phyloP scores from a whole-genome alignment of 1,139 yeast genomes.

The Yamadazyma epiphylla region DNA sequence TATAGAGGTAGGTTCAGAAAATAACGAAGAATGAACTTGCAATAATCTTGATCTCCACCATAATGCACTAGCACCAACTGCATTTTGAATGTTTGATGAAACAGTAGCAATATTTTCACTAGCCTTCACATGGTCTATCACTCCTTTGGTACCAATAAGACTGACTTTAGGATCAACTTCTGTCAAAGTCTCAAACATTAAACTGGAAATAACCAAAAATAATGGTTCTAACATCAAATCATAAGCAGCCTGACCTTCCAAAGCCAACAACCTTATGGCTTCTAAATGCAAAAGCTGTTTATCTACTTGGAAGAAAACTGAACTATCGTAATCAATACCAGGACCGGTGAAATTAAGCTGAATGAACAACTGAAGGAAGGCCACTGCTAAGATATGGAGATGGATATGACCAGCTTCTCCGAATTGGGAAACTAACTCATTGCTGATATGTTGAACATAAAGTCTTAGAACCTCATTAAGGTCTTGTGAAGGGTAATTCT shows the following conservation, averaged over 20 bases:
- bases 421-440: slow-evolving; percentile 10
- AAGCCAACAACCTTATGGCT: slow-evolving; percentile 35
- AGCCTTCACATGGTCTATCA: slow-evolving; percentile 18
- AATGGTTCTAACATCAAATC: slow-evolving; percentile 56
- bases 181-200: slow-evolving; percentile 49
- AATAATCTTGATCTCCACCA: slow-evolving; percentile 78
- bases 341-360: slow-evolving; percentile 90
- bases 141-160: slow-evolving; percentile 19
- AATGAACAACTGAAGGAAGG: slow-evolving; percentile 63
- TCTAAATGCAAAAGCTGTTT: slow-evolving; percentile 25
- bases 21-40: slow-evolving; percentile 57
- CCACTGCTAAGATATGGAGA: slow-evolving; percentile 45
- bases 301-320: slow-evolving; percentile 32
- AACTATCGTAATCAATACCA: slow-evolving; percentile 35
- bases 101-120: slow-evolving; percentile 7
- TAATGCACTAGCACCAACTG: slow-evolving; percentile 43
- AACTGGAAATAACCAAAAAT: slow-evolving; percentile 43
- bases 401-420: slow-evolving; percentile 16
- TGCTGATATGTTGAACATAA: slow-evolving; percentile 17
- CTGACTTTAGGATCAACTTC: slow-evolving; percentile 26
- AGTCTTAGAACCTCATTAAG: slow-evolving; percentile 17
- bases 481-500: slow-evolving; percentile 16
- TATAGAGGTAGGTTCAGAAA: slow-evolving; percentile 54
- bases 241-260: slow-evolving; percentile 64
- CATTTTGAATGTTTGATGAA: slow-evolving; percentile 10